These are phyloP conservation scores for Penicillium psychrofluorescens DNA, from an alignment of 495 filamentous ascomycete species.

Conservation along the genomic window DNA sequence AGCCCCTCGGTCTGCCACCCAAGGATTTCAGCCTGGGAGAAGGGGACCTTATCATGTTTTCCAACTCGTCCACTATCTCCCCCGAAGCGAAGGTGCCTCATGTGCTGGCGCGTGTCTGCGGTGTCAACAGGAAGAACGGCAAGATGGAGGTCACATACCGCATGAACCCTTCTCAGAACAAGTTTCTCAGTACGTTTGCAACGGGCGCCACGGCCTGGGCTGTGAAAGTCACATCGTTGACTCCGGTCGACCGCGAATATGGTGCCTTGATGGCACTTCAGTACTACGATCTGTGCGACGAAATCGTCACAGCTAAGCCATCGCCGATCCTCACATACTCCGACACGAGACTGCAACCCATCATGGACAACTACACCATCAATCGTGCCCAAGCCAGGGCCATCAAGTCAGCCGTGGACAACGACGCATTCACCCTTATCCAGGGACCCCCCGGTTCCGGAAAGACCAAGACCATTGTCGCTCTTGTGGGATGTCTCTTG, in stretches of 20 bases:
- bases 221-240: conserved; percentile 80
- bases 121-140: conserved; percentile 70
- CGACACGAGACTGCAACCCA: conserved; percentile 57
- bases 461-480: conserved; percentile 97
- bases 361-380: conserved; percentile 69
- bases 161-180: conserved; percentile 53
- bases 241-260: conserved; percentile 89
- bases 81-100: conserved; percentile 57
- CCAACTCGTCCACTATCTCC: conserved; percentile 59
- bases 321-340: conserved; percentile 77
- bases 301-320: conserved; percentile 80
- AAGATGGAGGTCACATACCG: conserved; percentile 77
- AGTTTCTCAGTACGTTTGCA: conserved; percentile 42
- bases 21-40: conserved; percentile 69
- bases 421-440: conserved; percentile 92
- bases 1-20: conserved; percentile 58
- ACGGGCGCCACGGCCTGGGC: conserved; percentile 61
- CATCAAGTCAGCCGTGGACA: conserved; percentile 82
- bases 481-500: conserved; percentile 85
- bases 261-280: conserved; percentile 82
- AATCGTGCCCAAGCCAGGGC: conserved; percentile 91
- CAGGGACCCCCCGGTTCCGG: conserved; percentile 95
- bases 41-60: conserved; percentile 83
- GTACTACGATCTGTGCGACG: conserved; percentile 91
- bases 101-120: conserved; percentile 78